A percentile compares a stretch with the other conserved stretches of the same genome.
Conservation (phyloP, 1,139 yeast species). For the Lodderomyces beijingensis region DNA sequence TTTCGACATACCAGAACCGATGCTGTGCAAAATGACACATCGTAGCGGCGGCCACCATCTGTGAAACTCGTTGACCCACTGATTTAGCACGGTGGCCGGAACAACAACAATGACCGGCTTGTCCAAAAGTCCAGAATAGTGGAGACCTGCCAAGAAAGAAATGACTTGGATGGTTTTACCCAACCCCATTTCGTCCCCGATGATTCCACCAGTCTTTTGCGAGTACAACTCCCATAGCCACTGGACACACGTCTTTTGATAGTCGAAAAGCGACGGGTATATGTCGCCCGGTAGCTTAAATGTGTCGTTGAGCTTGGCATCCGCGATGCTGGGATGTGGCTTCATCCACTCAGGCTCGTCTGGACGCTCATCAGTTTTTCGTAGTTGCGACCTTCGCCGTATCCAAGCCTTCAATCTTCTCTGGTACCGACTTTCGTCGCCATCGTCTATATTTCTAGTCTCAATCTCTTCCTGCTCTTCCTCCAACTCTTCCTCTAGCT, state of each 20-base stretch:
- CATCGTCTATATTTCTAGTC: slow-evolving; percentile 61
- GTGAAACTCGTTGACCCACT: slow-evolving; percentile 95
- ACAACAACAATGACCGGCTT: slow-evolving; percentile 87
- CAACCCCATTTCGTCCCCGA: slow-evolving; percentile 97
- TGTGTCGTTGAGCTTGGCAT: slow-evolving; percentile 64
- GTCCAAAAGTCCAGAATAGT: slow-evolving; percentile 68
- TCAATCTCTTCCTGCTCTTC: slow-evolving; percentile 12
- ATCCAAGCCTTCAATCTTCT: slow-evolving; percentile 60
- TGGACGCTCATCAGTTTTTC: slow-evolving; percentile 17
- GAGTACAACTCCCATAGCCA: slow-evolving; percentile 78
- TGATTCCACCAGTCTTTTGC: slow-evolving; percentile 88
- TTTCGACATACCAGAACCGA: slow-evolving; percentile 75
- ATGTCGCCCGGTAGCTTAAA: slow-evolving; percentile 88
- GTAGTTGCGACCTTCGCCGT: slow-evolving; percentile 34
- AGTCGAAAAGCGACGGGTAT: slow-evolving; percentile 80
- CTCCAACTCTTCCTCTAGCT: slow-evolving; percentile 13
- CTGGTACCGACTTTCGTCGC: slow-evolving; percentile 63
- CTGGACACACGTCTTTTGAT: slow-evolving; percentile 89
- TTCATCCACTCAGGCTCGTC: slow-evolving; percentile 59
- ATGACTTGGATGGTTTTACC: slow-evolving; percentile 94
- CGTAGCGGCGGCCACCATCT: slow-evolving; percentile 98
- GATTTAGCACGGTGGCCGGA: slow-evolving; percentile 93
- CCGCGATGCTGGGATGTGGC: slow-evolving; percentile 76
- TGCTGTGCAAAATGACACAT: slow-evolving; percentile 82
- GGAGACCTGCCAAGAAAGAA: slow-evolving; percentile 85